These are phyloP conservation scores for Botrytis sinoallii DNA, from an alignment of 2,329 filamentous ascomycete genomes.

Conservation along the genomic window DNA sequence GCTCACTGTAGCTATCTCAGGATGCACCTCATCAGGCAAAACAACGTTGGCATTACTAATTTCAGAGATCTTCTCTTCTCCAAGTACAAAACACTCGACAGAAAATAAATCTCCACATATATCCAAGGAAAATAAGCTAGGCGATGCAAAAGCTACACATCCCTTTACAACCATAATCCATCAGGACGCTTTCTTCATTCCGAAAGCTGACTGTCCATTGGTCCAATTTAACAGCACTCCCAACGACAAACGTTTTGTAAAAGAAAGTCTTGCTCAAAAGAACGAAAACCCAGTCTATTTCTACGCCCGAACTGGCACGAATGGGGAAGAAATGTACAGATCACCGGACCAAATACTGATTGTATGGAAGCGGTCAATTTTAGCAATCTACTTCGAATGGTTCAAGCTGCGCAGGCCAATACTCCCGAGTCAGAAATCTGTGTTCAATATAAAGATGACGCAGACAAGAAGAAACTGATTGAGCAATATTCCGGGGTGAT, in stretches of 20 bases:
- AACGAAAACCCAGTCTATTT: constrained; percentile 11
- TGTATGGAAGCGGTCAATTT: constrained; percentile 27
- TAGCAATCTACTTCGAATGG: constrained; percentile 10
- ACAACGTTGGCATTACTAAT: constrained; percentile 14
- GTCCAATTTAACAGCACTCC: constrained; percentile 12
- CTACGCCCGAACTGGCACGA: background rate
- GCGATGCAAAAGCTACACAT: background rate
- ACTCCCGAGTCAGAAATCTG: background rate
- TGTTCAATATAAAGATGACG: constrained; percentile 3
- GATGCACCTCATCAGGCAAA: constrained; percentile 13
- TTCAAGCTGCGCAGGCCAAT: background rate
- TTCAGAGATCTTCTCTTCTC: background rate
- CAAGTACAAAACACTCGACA: background rate
- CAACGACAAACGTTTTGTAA: constrained; percentile 19
- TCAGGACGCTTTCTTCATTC: constrained; percentile 30
- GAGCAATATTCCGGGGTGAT: constrained; percentile 11
- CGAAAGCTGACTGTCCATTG: constrained; percentile 20
- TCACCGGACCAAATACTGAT: constrained; percentile 26
- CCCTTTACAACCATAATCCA: constrained; percentile 18
- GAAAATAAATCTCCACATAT: background rate
- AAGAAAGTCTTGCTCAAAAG: background rate
- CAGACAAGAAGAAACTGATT: background rate
- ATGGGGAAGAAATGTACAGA: background rate
- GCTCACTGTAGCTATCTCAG: constrained; percentile 6
- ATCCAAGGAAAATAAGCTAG: too few relatives aligned